Conservation (phyloP, 2,329 filamentous ascomycete genomes). For the Hypomyces perniciosus region DNA sequence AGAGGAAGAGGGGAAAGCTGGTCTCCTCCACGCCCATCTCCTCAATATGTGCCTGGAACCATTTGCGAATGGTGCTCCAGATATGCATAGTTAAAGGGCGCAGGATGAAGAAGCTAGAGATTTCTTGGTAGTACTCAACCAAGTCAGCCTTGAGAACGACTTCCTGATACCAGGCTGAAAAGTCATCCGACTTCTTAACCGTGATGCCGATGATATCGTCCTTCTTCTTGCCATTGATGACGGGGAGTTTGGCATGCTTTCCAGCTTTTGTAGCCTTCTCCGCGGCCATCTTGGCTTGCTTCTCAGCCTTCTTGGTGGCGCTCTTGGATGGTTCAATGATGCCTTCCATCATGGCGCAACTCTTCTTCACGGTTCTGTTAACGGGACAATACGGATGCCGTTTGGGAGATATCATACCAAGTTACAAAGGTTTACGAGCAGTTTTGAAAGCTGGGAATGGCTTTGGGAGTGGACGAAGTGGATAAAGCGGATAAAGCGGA, state of each 20-base stretch:
- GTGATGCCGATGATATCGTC: constrained; percentile 83
- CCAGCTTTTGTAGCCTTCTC: constrained; percentile 58
- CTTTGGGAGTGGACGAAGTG: too few relatives aligned
- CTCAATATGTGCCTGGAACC: constrained; percentile 73
- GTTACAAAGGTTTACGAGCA: too few relatives aligned
- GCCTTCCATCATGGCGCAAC: too few relatives aligned
- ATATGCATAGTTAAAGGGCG: constrained; percentile 64
- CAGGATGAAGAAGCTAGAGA: constrained; percentile 95
- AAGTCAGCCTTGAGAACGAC: constrained; percentile 95
- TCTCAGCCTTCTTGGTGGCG: constrained; percentile 60
- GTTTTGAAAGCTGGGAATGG: too few relatives aligned
- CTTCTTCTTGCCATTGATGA: constrained; percentile 54
- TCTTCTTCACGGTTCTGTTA: too few relatives aligned
- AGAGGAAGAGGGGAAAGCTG: constrained; percentile 95
- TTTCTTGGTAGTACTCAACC: constrained; percentile 92
- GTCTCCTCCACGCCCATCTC: constrained; percentile 88
- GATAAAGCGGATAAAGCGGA: too few relatives aligned
- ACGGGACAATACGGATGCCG: too few relatives aligned
- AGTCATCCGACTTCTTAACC: constrained; percentile 76
- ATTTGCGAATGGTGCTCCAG: constrained; percentile 60
- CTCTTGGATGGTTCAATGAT: constrained; percentile 47
- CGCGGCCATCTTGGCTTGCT: constrained; percentile 54
- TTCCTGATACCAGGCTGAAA: constrained; percentile 95
- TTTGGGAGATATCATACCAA: too few relatives aligned
- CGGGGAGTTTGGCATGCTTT: constrained; percentile 44